Evolutionary conservation across 345 rosid species (phyloP), one percentile per base, ranked within the genome.

Genomic region (Sonneratia alba): DNA sequence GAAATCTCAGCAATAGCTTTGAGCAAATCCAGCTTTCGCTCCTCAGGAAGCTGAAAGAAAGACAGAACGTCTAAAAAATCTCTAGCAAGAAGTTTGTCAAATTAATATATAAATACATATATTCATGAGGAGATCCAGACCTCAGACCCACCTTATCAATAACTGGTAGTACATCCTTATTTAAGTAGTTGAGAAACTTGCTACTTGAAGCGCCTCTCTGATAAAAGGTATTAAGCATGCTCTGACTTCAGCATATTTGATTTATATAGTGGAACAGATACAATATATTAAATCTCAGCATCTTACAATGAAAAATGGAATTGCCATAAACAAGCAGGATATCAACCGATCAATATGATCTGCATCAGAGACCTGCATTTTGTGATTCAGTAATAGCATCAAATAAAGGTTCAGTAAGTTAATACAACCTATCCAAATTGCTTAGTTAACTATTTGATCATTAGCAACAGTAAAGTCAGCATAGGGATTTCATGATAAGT

Each of bases 301-400:
- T 62, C 83, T 14, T 85, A 96, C 99, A 89, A 92, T 77, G 47
- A 96, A 96, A 85, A 92, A 91, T 14, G 99, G 99, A 83, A 91
- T 86, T 53, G 98, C 96, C 87, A 88, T 84, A 81, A 85, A 86
- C 79, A 96, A 84, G 79, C 99, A 96, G 68, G 98, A 92, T 82
- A 92, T 91, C 84, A 96, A 83, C 72, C 99, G 86, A 84, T 92
- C 88, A 75, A 96, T 92, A 80, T 92, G 98, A 77, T 96, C 99
- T 11, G 85, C 84, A 81, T 96, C 98, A 12, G 85, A 79, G 80
- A 91, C 98, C 99, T 96, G 91, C 74, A 83, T 63, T 66, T 43
- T 68, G 47, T 72, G 64, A 67, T 11, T 51, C 48, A 49, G 51
- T 48, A 65, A 36, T 49, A 64, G 34, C 40, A 32, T 10, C 37